phyloP scores from a whole-genome alignment of 129 eudicot species.

The Oenanthe sinensis region DNA sequence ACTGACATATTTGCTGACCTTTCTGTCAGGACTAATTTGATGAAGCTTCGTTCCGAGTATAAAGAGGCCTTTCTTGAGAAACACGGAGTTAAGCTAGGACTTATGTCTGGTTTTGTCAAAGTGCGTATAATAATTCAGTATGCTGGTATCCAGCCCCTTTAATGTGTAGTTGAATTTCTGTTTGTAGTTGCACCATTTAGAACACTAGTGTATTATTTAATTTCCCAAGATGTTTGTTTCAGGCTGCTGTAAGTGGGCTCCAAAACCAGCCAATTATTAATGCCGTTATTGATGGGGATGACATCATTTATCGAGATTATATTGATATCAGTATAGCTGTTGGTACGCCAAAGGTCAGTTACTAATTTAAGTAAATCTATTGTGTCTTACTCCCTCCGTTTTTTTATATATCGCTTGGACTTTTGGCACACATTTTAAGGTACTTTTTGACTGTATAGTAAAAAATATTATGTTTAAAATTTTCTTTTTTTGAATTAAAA shows the following conservation, averaged over 20 bases:
- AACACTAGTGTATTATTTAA: not conserved
- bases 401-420: no score
- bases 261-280: conserved; percentile 60
- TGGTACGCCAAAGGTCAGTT: conserved; percentile 52
- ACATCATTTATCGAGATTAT: conserved; percentile 59
- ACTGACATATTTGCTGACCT: not conserved
- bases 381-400: not conserved
- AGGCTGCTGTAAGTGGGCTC: conserved; percentile 69
- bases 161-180: not conserved
- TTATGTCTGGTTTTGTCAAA: conserved; percentile 68
- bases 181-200: not conserved
- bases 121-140: conserved; percentile 19
- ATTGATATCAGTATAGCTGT: conserved; percentile 69
- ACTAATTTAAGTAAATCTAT: not conserved
- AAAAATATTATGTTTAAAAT: no score
- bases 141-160: not conserved
- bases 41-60: conserved; percentile 62
- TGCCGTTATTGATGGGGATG: conserved; percentile 71
- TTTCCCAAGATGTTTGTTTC: conserved; percentile 3
- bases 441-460: no score
- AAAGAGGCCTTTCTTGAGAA: conserved; percentile 58
- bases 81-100: conserved; percentile 63
- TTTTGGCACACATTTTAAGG: no score
- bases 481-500: no score
- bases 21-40: conserved; percentile 44